A percentile compares a stretch with the other conserved stretches of the same genome.
These are phyloP conservation scores for Arctostaphylos glauca DNA, from an alignment of 148 eudicot species.

Conservation along the genomic window DNA sequence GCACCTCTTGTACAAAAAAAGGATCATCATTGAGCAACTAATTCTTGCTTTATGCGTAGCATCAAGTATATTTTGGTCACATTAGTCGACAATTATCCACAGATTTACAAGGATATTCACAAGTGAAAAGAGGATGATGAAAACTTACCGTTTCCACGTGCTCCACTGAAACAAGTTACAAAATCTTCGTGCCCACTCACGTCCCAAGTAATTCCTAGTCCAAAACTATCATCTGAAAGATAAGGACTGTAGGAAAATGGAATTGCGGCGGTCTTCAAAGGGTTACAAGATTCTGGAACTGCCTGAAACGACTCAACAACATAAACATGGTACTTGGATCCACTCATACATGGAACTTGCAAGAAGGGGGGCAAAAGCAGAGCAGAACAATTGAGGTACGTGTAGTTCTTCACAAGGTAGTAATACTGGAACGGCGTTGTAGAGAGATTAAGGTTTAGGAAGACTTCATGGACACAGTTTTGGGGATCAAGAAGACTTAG, in stretches of 20 bases:
- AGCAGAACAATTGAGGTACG: slow-evolving; percentile 36
- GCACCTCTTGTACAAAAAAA: neutral
- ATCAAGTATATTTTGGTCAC: neutral
- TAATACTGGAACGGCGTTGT: slow-evolving; percentile 28
- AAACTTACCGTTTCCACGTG: slow-evolving; percentile 13
- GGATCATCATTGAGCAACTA: neutral
- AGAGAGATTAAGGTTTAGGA: slow-evolving; percentile 36
- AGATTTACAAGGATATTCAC: slow-evolving; percentile 7
- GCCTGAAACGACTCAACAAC: slow-evolving; percentile 21
- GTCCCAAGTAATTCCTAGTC: slow-evolving; percentile 39
- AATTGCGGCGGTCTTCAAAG: slow-evolving; percentile 28
- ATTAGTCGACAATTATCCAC: neutral
- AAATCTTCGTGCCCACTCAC: slow-evolving; percentile 8
- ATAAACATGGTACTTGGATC: slow-evolving; percentile 26
- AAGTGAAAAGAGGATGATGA: neutral
- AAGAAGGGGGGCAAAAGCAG: slow-evolving; percentile 16
- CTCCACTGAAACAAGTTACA: neutral
- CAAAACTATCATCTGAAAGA: slow-evolving; percentile 37
- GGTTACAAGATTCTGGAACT: slow-evolving; percentile 28
- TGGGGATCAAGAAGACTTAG: slow-evolving; percentile 33
- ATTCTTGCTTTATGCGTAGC: neutral
- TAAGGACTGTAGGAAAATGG: slow-evolving; percentile 44
- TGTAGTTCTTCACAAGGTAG: slow-evolving; percentile 27
- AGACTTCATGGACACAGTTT: slow-evolving; percentile 38
- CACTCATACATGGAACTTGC: slow-evolving; percentile 39